A percentile compares a stretch with the other conserved stretches of the same genome.
Evolutionary conservation across 2,329 filamentous ascomycete genomes (phyloP).

Genomic region (Madurella fahalii): DNA sequence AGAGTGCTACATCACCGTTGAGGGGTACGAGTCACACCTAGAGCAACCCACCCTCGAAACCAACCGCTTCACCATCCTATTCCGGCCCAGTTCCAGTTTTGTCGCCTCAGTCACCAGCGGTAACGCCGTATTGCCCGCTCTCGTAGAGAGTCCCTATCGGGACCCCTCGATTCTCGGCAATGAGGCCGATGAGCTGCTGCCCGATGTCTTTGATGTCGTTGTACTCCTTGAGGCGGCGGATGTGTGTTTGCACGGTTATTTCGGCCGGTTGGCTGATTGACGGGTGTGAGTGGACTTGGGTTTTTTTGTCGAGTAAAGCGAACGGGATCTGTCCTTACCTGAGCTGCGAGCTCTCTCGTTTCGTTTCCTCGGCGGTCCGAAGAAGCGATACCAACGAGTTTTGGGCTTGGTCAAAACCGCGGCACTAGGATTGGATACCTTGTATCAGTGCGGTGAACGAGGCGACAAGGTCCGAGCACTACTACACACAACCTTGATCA

Average conservation of each 20-base stretch:
- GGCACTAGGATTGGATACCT: slow-evolving; percentile 5
- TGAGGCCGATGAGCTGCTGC: slow-evolving; percentile 37
- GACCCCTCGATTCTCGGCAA: slow-evolving; percentile 35
- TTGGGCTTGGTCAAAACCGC: slow-evolving; percentile 13
- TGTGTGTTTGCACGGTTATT: slow-evolving; percentile 25
- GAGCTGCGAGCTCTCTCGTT: slow-evolving; percentile 9
- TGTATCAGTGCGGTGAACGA: no score
- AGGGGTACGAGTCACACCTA: no score
- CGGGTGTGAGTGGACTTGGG: neutral
- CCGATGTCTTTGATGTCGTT: slow-evolving; percentile 38
- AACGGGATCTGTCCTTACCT: slow-evolving; percentile 8
- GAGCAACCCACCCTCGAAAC: neutral
- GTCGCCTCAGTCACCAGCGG: slow-evolving; percentile 24
- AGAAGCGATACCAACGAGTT: slow-evolving; percentile 1
- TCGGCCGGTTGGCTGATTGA: slow-evolving; percentile 23
- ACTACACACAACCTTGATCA: slow-evolving; percentile 16
- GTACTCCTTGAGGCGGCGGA: slow-evolving; percentile 32
- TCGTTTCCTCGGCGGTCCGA: neutral
- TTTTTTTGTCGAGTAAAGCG: neutral
- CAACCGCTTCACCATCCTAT: no score
- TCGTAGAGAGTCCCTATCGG: slow-evolving; percentile 31
- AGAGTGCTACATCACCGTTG: no score
- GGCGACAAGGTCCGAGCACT: neutral
- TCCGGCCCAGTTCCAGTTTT: no score
- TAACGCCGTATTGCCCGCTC: slow-evolving; percentile 31